A percentile compares a stretch with the other conserved stretches of the same genome.
These are phyloP conservation scores for Coemansia sp. DNA, from an alignment of 192 early-diverging fungal genomes.

Conservation along the genomic window DNA sequence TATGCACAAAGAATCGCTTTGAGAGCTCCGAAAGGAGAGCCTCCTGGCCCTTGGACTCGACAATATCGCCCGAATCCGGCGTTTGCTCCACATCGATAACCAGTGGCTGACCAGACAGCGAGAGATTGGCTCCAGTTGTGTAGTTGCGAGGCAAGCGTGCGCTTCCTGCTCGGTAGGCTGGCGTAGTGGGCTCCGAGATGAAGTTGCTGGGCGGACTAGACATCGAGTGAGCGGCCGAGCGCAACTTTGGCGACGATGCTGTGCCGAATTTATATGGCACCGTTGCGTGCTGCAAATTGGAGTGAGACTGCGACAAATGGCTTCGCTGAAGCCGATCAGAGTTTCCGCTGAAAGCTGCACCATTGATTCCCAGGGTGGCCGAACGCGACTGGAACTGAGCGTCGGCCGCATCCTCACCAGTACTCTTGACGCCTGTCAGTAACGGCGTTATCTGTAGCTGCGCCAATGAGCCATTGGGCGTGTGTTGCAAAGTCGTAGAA, in stretches of 20 bases:
- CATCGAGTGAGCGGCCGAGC: slow-evolving; percentile 16
- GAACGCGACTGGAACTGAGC: not conserved
- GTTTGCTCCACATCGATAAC: not conserved
- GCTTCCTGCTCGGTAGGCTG: slow-evolving; percentile 1
- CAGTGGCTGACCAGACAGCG: not conserved
- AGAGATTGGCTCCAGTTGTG: not conserved
- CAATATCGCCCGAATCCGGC: not conserved
- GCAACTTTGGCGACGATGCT: slow-evolving; percentile 20
- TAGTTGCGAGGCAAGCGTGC: not conserved
- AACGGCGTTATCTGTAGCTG: not conserved
- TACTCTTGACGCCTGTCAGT: not conserved
- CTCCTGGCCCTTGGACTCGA: not conserved
- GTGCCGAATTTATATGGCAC: not conserved
- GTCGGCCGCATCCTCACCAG: not conserved
- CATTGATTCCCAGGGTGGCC: not conserved
- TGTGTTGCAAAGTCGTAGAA: not conserved
- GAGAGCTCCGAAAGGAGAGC: not conserved
- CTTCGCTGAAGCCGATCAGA: slow-evolving; percentile 18
- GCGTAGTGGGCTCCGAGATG: slow-evolving; percentile 37
- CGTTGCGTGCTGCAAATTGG: slow-evolving; percentile 40
- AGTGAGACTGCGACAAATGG: slow-evolving; percentile 40
- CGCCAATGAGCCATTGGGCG: slow-evolving; percentile 15
- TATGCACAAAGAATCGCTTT: not conserved
- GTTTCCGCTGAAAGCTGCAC: not conserved
- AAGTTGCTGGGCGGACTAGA: slow-evolving; percentile 14